Evolutionary conservation across 2,329 filamentous ascomycete species (phyloP), one percentile per base, ranked within the genome.

Genomic region (Arachnopeziza araneosa): DNA sequence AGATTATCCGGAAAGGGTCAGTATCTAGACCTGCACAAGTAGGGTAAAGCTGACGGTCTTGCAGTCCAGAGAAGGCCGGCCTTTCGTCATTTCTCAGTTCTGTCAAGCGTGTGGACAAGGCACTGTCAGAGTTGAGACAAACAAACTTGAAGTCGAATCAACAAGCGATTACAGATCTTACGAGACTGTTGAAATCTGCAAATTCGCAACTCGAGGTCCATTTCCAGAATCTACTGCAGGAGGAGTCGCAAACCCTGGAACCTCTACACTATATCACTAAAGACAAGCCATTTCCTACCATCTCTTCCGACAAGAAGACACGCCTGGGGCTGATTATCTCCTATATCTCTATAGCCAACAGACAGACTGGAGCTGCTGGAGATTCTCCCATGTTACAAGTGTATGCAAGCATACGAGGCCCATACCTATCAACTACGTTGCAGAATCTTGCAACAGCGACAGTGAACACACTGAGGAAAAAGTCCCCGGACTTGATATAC

Each of bases 141-240:
- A 93, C 93, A n/a, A 97, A 97, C 67, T 78, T 99, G 56, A 87
- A 91, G 59, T 90, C 93, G 10, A 98, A 97, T 62, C 93, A 98
- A 72, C 88, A 93, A 73, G 92, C 92, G 1, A 90, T 95, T 59
- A 78, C 85, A 52, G 92, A 97, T 62, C 83, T 96, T 58, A 88
- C 84, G 57, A 83, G 86, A 10, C 80, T 99, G 44, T 79, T 97
- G 61, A 89, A 87, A 68, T 84, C 85, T 4, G 95, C 92, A 24
- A 92, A 89, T 65, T 83, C 85, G 14, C 91, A 96, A 72, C 80
- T 99, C 32, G 92, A 98, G 74, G 86, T 86, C 59, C 83, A 93
- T 58, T 96, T 97, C 71, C 85, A 92, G 63, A 86, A 88, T 61
- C 81, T 92, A 57, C 77, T 99, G 52, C 83, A 82, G 63, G 90